Evolutionary conservation across 352 stramenopile species (phyloP).

Genomic region (Phytophthora palmivora): DNA sequence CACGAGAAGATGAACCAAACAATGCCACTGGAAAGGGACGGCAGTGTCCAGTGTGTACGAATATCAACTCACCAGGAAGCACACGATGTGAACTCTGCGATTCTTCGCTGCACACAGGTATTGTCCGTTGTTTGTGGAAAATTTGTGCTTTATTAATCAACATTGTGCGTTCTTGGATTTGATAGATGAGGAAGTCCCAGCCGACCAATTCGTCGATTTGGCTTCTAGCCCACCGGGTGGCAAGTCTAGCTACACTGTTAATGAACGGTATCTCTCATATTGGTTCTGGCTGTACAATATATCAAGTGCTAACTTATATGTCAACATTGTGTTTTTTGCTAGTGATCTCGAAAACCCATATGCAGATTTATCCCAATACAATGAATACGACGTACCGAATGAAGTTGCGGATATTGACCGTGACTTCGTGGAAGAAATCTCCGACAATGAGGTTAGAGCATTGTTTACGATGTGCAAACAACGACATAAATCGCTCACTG

Average conservation of each 20-base stretch:
- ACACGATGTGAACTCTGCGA: slow-evolving; percentile 65
- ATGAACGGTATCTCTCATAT: slow-evolving; percentile 19
- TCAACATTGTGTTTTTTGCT: not conserved
- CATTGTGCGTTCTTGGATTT: slow-evolving; percentile 10
- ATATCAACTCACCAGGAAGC: slow-evolving; percentile 47
- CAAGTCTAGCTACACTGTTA: slow-evolving; percentile 17
- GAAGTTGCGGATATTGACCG: slow-evolving; percentile 26
- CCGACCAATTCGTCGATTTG: slow-evolving; percentile 45
- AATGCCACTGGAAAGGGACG: slow-evolving; percentile 14
- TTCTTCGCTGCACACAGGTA: slow-evolving; percentile 33
- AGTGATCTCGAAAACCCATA: slow-evolving; percentile 58
- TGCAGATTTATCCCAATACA: slow-evolving; percentile 40
- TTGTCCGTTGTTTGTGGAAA: not conserved
- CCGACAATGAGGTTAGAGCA: slow-evolving; percentile 61
- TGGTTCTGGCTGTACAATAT: not conserved
- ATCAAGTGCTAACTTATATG: slow-evolving; percentile 12
- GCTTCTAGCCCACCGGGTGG: slow-evolving; percentile 31
- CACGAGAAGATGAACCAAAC: slow-evolving; percentile 7
- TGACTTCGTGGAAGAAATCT: slow-evolving; percentile 70
- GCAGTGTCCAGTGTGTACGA: slow-evolving; percentile 67
- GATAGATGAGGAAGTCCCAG: slow-evolving; percentile 16
- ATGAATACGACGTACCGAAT: slow-evolving; percentile 27
- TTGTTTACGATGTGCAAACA: not conserved
- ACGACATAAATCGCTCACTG: not conserved
- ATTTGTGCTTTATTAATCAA: not conserved